These are phyloP conservation scores for Ilyonectria mors-panacis DNA, from an alignment of 2,329 filamentous ascomycete species.

Conservation along the genomic window DNA sequence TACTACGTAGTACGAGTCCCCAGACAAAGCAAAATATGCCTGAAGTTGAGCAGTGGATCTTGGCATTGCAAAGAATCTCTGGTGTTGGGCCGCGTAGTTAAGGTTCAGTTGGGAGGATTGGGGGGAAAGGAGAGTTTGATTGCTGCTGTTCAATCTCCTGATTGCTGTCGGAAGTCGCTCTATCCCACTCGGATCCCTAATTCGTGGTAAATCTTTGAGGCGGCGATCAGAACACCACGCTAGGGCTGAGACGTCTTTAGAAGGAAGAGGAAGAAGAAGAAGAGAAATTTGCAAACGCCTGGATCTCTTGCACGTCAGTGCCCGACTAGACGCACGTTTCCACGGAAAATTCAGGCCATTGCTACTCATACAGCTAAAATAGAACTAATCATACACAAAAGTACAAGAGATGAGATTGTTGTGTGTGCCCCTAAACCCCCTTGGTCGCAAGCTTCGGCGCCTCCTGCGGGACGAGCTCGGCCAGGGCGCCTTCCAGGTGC, in stretches of 20 bases:
- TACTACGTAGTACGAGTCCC: no score
- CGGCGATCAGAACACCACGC: background rate
- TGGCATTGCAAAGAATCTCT: background rate
- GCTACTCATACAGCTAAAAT: background rate
- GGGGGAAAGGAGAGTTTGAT: background rate
- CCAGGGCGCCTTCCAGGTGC: constrained; percentile 39
- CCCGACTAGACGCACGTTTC: background rate
- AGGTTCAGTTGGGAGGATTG: background rate
- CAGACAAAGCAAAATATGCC: background rate
- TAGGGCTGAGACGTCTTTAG: background rate
- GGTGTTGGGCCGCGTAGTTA: background rate
- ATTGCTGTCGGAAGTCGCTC: background rate
- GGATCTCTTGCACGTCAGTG: background rate
- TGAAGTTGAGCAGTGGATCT: background rate
- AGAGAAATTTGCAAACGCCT: background rate
- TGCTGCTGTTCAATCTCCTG: background rate
- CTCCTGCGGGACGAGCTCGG: constrained; percentile 21
- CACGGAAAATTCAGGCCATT: background rate
- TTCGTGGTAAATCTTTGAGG: background rate
- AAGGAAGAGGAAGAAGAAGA: background rate
- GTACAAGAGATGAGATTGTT: background rate
- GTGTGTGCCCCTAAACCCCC: background rate
- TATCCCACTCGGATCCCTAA: background rate
- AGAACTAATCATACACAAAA: background rate
- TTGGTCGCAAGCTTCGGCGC: background rate